Evolutionary conservation across 1,284 basidiomycete species (phyloP).

Genomic region (Ceratobasidium sp.): DNA sequence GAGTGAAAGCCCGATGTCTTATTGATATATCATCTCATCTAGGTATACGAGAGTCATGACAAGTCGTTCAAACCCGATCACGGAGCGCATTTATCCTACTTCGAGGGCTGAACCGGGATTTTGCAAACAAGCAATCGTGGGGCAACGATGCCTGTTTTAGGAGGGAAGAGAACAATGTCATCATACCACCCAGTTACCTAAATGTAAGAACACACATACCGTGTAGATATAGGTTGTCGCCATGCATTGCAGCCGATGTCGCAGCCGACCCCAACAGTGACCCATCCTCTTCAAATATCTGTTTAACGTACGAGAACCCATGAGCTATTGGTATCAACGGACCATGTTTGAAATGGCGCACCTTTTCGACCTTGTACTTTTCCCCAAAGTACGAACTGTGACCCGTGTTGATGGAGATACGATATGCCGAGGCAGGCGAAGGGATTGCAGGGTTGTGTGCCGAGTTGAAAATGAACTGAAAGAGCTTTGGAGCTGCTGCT

Average conservation of each 20-base stretch:
- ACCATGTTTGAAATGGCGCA: constrained; percentile 61
- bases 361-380: constrained; percentile 70
- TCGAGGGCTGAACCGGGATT: background rate
- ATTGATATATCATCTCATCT: too few species aligned
- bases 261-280: constrained; percentile 5
- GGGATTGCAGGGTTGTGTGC: constrained; percentile 55
- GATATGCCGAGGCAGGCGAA: constrained; percentile 61
- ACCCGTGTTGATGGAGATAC: constrained; percentile 64
- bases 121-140: constrained; percentile 19
- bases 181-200: too few species aligned
- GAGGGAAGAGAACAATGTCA: background rate
- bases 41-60: too few species aligned
- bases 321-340: background rate
- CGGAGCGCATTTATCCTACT: background rate
- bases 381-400: constrained; percentile 65
- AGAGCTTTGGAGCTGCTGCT: constrained; percentile 53
- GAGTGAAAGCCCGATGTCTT: too few species aligned
- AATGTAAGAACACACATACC: background rate
- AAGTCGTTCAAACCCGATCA: too few species aligned
- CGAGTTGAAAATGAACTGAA: constrained; percentile 54
- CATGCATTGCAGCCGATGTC: constrained; percentile 3
- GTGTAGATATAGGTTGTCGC: background rate
- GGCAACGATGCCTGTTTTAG: background rate
- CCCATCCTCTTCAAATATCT: constrained; percentile 35
- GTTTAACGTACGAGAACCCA: background rate